Evolutionary conservation across 345 rosid species (phyloP), one percentile per base, ranked within the genome.

Genomic region (Pelargonium nanum): DNA sequence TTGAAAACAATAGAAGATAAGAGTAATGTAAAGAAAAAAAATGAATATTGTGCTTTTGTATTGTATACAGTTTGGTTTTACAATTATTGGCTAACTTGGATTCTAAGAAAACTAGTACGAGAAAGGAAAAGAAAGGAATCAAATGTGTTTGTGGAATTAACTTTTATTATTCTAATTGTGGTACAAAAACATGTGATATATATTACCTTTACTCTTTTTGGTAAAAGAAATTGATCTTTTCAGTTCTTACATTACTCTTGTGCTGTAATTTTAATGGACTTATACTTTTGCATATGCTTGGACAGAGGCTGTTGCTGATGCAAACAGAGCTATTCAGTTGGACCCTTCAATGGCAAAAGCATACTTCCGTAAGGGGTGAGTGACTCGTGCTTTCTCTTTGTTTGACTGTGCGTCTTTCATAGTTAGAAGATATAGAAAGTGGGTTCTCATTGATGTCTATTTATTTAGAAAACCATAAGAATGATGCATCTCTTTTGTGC

Each of bases 271-370:
- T 19, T 9, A 19, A 52, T 45, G n/a, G 17, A n/a, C 10, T 19
- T 19, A 52, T 52, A 17, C 8, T 25, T 20, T 10, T 56, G 19
- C 21, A 13, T 17, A 5, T 56, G 9, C 54, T 22, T 75, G 55
- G 62, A 73, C 80, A 94, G 99, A 85, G 75, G 95, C 93, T 19
- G 91, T 90, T 56, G 83, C 85, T 53, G 99, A 90, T 78, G 85
- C 97, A 0, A 83, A 65, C 64, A 78, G 70, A 76, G 93, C 99
- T 25, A 81, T 90, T 58, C 82, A 79, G 74, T 75, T 90, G 89
- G 91, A 86, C 40, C 69, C 83, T 6, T 63, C 81, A 5, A 55
- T 85, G 86, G 56, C 87, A 19, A 94, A 83, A 78, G 91, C 96
- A 6, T 90, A 88, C 73, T 63, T 84, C 62, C 85, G 97, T 30